Evolutionary conservation across 441 rosid genomes (phyloP).

Genomic region (Mallotus repandus): DNA sequence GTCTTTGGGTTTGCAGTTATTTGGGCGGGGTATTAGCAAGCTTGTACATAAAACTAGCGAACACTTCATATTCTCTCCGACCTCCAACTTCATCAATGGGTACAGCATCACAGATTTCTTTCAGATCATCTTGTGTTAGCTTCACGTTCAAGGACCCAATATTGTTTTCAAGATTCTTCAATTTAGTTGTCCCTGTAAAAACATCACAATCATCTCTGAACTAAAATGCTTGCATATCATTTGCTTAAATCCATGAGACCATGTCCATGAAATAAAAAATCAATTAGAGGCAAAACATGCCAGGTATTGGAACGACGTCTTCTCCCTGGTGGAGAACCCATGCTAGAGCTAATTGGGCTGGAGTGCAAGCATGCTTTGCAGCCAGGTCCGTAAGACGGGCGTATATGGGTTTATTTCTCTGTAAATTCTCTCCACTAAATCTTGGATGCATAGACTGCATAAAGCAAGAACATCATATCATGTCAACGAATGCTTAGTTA

Average conservation of each 20-base stretch:
- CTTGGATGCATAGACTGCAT: constrained; percentile 34
- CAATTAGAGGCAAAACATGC: constrained; percentile 10
- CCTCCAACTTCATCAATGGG: constrained; percentile 31
- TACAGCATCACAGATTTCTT: constrained; percentile 28
- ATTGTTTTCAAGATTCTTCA: constrained; percentile 35
- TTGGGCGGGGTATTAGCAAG: constrained; percentile 35
- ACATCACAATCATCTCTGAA: background rate
- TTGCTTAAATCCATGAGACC: background rate
- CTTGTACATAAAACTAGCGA: constrained; percentile 22
- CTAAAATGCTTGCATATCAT: background rate
- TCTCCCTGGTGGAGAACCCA: constrained; percentile 55
- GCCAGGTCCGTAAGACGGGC: constrained; percentile 30
- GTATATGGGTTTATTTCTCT: constrained; percentile 44
- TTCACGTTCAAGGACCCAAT: constrained; percentile 31
- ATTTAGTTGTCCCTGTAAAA: constrained; percentile 39
- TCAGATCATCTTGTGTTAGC: constrained; percentile 26
- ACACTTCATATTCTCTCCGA: constrained; percentile 17
- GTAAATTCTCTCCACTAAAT: constrained; percentile 40
- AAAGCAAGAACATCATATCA: background rate
- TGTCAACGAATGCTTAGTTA: background rate
- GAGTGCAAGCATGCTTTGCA: constrained; percentile 37
- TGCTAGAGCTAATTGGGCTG: constrained; percentile 54
- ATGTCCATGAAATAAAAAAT: background rate
- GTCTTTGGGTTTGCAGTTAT: background rate
- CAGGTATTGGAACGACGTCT: constrained; percentile 57